Conservation (phyloP, 2,329 filamentous ascomycete genomes). For the Ceratocystis smalleyi region DNA sequence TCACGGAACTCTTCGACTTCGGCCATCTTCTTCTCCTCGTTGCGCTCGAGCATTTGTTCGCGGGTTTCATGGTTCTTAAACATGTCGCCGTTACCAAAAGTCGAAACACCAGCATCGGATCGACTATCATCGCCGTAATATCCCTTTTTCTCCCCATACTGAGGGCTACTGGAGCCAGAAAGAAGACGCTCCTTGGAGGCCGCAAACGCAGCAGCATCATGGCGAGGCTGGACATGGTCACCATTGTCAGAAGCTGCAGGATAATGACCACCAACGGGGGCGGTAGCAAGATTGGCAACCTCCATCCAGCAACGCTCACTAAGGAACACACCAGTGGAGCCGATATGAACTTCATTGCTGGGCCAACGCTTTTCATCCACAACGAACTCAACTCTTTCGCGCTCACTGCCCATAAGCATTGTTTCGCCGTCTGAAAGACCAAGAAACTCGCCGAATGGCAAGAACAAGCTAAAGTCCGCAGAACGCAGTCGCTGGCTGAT, state of each 20-base stretch:
- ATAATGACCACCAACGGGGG: slow-evolving; percentile 28
- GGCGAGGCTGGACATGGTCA: slow-evolving; percentile 36
- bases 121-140: slow-evolving; percentile 80
- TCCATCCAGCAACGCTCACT: slow-evolving; percentile 95
- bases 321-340: slow-evolving; percentile 84
- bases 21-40: slow-evolving; percentile 75
- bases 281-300: slow-evolving; percentile 51
- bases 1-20: slow-evolving; percentile 76
- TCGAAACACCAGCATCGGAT: slow-evolving; percentile 85
- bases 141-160: slow-evolving; percentile 59
- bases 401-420: slow-evolving; percentile 78
- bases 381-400: slow-evolving; percentile 80
- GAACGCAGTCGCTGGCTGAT: slow-evolving; percentile 87
- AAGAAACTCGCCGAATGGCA: slow-evolving; percentile 91
- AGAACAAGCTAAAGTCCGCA: slow-evolving; percentile 87
- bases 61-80: slow-evolving; percentile 92
- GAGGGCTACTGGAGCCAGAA: slow-evolving; percentile 37
- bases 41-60: slow-evolving; percentile 87
- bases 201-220: slow-evolving; percentile 44
- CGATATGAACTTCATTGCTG: slow-evolving; percentile 74
- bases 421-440: slow-evolving; percentile 73
- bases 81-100: slow-evolving; percentile 86
- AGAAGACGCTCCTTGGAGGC: slow-evolving; percentile 46
- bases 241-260: slow-evolving; percentile 44
- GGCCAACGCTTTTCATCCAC: slow-evolving; percentile 89